A percentile compares a stretch with the other conserved stretches of the same genome.
Evolutionary conservation across 495 filamentous ascomycete genomes (phyloP).

Genomic region (Penicillium angulare): DNA sequence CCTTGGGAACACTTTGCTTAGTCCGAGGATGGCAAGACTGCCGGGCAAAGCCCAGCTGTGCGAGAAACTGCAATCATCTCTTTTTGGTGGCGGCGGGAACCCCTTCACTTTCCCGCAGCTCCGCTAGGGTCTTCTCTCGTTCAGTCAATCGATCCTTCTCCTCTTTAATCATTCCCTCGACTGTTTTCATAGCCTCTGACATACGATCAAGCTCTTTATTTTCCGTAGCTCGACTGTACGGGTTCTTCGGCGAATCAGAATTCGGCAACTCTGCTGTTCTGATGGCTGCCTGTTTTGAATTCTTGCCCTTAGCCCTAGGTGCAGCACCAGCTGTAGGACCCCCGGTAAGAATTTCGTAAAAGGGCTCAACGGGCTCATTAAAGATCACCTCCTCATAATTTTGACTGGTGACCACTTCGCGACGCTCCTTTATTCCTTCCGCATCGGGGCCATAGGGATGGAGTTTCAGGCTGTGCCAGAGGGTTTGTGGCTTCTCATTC

Average conservation of each 20-base stretch:
- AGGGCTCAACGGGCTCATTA: constrained; percentile 90
- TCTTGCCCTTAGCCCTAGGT: constrained; percentile 46
- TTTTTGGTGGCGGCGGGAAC: constrained; percentile 42
- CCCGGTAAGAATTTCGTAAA: constrained; percentile 77
- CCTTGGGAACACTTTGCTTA: too few relatives aligned
- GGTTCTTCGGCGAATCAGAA: constrained; percentile 58
- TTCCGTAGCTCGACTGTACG: constrained; percentile 75
- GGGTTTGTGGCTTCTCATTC: constrained; percentile 84
- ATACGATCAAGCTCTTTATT: constrained; percentile 62
- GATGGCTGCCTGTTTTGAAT: constrained; percentile 48
- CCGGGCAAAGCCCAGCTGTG: background rate
- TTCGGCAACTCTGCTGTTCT: constrained; percentile 71
- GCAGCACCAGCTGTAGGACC: constrained; percentile 40
- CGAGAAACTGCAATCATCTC: constrained; percentile 39
- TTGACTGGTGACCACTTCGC: constrained; percentile 68
- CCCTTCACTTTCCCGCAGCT: constrained; percentile 57
- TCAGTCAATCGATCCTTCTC: constrained; percentile 63
- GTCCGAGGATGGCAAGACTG: too few relatives aligned
- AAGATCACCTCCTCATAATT: constrained; percentile 90
- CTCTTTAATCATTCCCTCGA: constrained; percentile 67
- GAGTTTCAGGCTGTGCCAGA: constrained; percentile 86
- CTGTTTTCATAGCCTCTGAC: constrained; percentile 58
- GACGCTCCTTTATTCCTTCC: constrained; percentile 64
- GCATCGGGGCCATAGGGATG: constrained; percentile 85
- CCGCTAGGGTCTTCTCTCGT: constrained; percentile 61